Base-by-base conservation (phyloP, 441 rosid species). In the Metrosideros polymorpha region DNA sequence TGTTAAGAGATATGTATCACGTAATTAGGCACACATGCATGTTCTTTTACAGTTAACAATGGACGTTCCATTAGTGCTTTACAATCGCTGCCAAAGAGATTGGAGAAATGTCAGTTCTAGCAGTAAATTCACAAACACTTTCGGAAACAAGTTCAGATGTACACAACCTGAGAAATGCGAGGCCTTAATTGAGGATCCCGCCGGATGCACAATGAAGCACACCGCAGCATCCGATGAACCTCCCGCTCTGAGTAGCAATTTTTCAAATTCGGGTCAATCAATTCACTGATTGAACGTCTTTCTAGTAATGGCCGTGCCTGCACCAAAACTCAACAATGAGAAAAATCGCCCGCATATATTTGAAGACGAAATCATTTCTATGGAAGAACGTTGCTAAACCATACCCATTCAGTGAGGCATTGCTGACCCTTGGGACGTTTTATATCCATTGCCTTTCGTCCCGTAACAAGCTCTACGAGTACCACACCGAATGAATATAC, bases 331-430 rank as follows among this genome's bases (percentile, higher is more conserved):
- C 85, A 89, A 87, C 83, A 83, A 77, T 39, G 18, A 85, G 84
- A 45, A 32, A 53, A 77, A 86, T 71, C 30, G 55, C 63, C 83
- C 66, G 32, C 79, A 84, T 49, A 51, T 55, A 30, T 43, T 85
- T 50, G 47, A 47, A 83, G 88, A 82, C 29, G 19, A 82, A 82
- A 53, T 83, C 57, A 42, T 83, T 51, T 30, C 85, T 39, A 29
- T 17, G 66, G 51, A 85, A 53, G 61, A 32, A 42, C 18, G 29
- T 1, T 47, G n/a, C 29, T 14, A 57, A 25, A 82, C 51, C 90
- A 77, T 94, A 98, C 99, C 99, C 99, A 98, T 94, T 98, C 99
- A 4, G 99, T 90, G 76, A 98, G 98, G 91, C 98, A 97, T 83
- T 96, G 99, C 91, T 98, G 99, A 83, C 99, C 99, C 91, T 94